Percentiles rank a stretch among this genome's conserved stretches.
These are phyloP conservation scores for bread wheat (Triticum aestivum) DNA, from an alignment of 176 grass and related monocot genomes.

Conservation along the genomic window DNA sequence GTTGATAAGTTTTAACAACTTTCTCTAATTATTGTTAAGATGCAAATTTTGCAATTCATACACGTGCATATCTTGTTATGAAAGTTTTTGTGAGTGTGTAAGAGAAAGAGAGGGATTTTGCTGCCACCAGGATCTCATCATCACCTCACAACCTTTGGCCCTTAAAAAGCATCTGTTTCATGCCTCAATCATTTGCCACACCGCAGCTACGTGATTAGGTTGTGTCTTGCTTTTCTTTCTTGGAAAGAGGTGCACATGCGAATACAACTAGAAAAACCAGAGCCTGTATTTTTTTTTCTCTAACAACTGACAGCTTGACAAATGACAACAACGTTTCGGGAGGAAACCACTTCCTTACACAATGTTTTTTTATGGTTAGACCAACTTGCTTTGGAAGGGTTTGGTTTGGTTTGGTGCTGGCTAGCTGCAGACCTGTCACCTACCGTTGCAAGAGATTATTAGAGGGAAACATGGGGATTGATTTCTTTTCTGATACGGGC, in stretches of 20 bases:
- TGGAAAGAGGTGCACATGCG: conserved; percentile 2
- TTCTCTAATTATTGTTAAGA: no score
- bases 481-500: neutral
- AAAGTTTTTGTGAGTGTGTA: neutral
- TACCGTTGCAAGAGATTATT: neutral
- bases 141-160: neutral
- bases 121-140: neutral
- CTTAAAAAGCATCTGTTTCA: neutral
- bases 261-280: neutral
- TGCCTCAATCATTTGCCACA: conserved; percentile 36
- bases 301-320: conserved; percentile 40
- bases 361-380: conserved; percentile 34
- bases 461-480: neutral
- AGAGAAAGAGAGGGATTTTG: neutral
- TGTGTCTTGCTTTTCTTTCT: neutral
- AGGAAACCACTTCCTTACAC: conserved; percentile 28
- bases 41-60: neutral
- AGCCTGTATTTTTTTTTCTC: neutral
- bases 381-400: conserved; percentile 34
- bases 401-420: conserved; percentile 14
- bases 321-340: conserved; percentile 32
- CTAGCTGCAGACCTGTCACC: conserved; percentile 34
- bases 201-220: conserved; percentile 17
- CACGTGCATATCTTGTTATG: neutral
- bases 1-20: neutral